Conservation (phyloP, 2,329 filamentous ascomycete genomes). For the Chaetomium sp. region DNA sequence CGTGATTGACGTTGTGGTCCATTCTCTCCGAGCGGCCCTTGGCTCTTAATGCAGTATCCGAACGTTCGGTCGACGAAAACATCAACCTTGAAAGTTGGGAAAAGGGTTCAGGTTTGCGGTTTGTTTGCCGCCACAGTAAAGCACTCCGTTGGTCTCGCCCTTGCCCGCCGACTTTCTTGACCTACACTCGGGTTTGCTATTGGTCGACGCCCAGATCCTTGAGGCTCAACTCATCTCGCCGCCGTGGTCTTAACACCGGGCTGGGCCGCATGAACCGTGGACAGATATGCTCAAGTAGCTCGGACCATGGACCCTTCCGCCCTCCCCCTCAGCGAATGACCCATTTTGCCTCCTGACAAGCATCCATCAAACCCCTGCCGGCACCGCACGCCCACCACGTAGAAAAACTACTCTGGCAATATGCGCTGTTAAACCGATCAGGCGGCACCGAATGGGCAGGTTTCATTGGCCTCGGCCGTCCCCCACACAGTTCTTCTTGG, state of each 20-base stretch:
- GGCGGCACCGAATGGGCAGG: constrained; percentile 10
- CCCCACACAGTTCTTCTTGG: background rate
- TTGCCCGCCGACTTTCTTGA: background rate
- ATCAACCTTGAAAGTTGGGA: background rate
- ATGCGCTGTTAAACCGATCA: constrained; percentile 16
- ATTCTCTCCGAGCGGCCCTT: constrained; percentile 1
- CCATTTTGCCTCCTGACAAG: constrained; percentile 13
- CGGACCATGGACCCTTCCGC: background rate
- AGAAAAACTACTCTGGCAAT: background rate
- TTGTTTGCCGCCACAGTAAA: background rate
- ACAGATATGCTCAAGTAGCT: background rate
- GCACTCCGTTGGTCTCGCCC: background rate
- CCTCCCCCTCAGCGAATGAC: background rate
- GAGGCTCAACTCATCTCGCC: constrained; percentile 16
- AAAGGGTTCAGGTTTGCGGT: background rate
- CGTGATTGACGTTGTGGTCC: constrained; percentile 1
- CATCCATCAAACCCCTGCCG: background rate
- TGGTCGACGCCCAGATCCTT: constrained; percentile 1
- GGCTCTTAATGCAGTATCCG: background rate
- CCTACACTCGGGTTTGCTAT: background rate
- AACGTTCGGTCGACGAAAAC: background rate
- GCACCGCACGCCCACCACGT: background rate
- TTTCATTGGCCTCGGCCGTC: constrained; percentile 12
- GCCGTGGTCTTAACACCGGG: background rate
- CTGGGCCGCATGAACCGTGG: constrained; percentile 17